phyloP scores from a whole-genome alignment of 2,329 filamentous ascomycete species.

The Chalaropsis thielavioides region DNA sequence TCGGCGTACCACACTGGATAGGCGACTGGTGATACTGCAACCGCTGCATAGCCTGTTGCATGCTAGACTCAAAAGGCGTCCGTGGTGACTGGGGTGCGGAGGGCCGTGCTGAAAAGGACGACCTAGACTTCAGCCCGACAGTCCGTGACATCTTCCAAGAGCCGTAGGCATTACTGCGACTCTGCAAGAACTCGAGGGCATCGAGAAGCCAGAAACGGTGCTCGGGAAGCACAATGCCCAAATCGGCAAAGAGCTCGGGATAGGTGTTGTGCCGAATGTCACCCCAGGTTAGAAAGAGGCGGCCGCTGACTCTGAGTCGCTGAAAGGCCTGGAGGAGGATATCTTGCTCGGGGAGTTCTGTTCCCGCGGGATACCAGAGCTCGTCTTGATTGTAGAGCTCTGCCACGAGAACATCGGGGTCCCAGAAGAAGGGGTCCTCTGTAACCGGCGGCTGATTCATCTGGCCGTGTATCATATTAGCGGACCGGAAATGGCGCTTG shows the following conservation, averaged over 20 bases:
- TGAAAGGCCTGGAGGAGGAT: conserved; percentile 41
- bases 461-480: background rate
- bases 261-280: conserved; percentile 33
- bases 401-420: conserved; percentile 48
- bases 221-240: conserved; percentile 43
- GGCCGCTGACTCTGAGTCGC: conserved; percentile 51
- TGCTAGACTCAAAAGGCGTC: background rate
- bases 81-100: background rate
- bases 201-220: conserved; percentile 26
- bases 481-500: background rate
- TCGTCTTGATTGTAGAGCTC: conserved; percentile 45
- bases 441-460: background rate
- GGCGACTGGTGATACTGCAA: background rate
- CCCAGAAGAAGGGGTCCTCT: conserved; percentile 64
- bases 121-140: background rate
- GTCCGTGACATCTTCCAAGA: conserved; percentile 10
- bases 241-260: conserved; percentile 35
- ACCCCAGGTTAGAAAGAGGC: conserved; percentile 43
- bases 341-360: conserved; percentile 16
- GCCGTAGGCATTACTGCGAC: conserved; percentile 18
- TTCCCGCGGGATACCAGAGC: conserved; percentile 33
- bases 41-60: background rate
- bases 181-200: conserved; percentile 18
- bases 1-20: background rate
- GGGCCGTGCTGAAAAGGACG: background rate